These are phyloP conservation scores for Claviceps sp. DNA, from an alignment of 2,329 filamentous ascomycete genomes.

Conservation along the genomic window DNA sequence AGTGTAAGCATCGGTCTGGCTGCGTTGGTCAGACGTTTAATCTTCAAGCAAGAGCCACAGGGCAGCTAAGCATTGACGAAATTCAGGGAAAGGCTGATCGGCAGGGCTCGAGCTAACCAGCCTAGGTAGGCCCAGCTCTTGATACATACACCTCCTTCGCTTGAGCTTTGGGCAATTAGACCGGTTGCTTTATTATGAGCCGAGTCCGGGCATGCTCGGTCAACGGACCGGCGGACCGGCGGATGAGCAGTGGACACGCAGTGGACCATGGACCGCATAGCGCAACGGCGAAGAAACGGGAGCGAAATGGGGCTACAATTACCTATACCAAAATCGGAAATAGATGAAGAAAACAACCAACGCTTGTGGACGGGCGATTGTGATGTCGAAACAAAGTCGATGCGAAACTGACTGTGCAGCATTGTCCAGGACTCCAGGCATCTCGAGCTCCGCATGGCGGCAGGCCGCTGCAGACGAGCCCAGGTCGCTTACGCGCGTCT, in stretches of 20 bases:
- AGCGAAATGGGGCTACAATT: background rate
- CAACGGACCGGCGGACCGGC: too few species aligned
- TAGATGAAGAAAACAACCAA: background rate
- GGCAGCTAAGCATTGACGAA: background rate
- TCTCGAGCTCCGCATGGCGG: background rate
- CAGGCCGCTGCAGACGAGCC: background rate
- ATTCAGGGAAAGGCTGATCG: background rate
- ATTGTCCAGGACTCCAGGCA: background rate
- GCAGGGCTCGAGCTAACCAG: background rate
- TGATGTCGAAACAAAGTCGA: background rate
- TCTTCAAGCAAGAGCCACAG: background rate
- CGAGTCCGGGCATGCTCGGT: too few species aligned
- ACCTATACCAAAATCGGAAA: background rate
- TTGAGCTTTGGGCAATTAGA: too few species aligned
- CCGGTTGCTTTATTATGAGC: too few species aligned
- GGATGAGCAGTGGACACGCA: background rate
- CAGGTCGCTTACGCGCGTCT: too few species aligned
- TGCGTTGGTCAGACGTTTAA: background rate
- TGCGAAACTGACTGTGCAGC: background rate
- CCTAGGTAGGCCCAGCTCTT: too few species aligned
- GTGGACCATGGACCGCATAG: background rate
- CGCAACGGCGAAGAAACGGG: background rate
- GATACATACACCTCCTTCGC: background rate
- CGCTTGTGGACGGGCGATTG: background rate
- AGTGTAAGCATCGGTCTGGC: background rate